Base-by-base conservation (phyloP, 768 basidiomycete genomes). In the Cystobasidium tubakii region DNA sequence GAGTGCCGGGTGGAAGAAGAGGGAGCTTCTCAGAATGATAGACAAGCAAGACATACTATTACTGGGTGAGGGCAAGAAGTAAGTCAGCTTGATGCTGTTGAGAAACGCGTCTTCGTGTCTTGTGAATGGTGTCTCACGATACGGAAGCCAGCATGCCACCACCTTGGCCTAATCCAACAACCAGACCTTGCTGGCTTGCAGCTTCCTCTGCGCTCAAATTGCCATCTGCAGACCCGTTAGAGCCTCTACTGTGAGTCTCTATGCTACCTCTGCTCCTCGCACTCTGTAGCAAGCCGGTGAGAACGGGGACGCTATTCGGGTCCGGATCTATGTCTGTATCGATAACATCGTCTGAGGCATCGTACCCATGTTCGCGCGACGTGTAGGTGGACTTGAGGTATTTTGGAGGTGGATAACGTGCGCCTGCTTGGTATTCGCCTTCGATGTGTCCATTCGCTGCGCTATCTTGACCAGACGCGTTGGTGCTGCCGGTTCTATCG, bases 321-420 rank as follows among this genome's bases (percentile, higher is more conserved):
- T 77, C 60, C 64, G 82, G 81, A 19, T 78, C 77, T 1, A 80
- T 31, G 0, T 79, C 76, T 7, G 78, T 76, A 4, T 91, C 90
- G 15, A 92, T 81, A 25, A 91, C 90, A 80, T 93, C 91, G 0
- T 86, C 84, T 79, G 94, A 92, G 23, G 90, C 85, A 15, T 94
- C 92, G 80, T 84, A 95, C 79, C 66, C 42, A 6, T 67, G 63
- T 31, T 74, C 76, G 31, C 75, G 66, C 0, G 50, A 60, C 0
- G 71, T 33, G 33, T 64, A 23, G 31, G 66, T 72, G 1, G 77
- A 78, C 7, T 75, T 74, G 44, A 75, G 72, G 31, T 67, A 67
- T 29, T 54, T 67, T 3, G 43, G 42, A 9, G 66, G 66, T 3
- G 66, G 66, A 27, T 46, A 67, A 27, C 44, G 27, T 3, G 66